phyloP scores from a whole-genome alignment of 2,329 filamentous ascomycete species.

The Sclerotiophoma versabilis region DNA sequence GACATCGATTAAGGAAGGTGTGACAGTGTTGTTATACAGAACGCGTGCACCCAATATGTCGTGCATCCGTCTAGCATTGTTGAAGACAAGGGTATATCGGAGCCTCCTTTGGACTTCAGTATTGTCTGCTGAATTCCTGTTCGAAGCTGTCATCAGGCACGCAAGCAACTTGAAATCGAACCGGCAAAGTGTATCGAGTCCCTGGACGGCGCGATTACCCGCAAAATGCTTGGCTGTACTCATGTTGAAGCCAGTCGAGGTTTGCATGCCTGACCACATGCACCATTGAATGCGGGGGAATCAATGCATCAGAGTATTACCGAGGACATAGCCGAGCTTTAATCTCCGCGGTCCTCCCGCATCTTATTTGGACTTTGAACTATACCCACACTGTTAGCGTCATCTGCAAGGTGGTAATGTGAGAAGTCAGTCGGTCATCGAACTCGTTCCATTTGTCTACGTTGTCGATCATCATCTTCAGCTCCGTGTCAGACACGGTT shows the following conservation, averaged over 20 bases:
- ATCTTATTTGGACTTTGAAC: conserved; percentile 6
- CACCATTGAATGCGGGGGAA: conserved; percentile 9
- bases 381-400: neutral
- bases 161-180: neutral
- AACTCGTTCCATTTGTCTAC: conserved; percentile 15
- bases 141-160: neutral
- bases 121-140: neutral
- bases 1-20: conserved; percentile 9
- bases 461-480: neutral
- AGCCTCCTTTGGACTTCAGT: neutral
- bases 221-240: conserved; percentile 16
- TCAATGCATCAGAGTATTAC: neutral
- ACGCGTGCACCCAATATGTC: conserved; percentile 7
- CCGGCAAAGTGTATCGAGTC: neutral
- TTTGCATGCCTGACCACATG: conserved; percentile 14
- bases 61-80: neutral
- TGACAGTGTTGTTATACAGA: conserved; percentile 8
- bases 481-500: conserved; percentile 5
- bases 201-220: neutral
- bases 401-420: neutral
- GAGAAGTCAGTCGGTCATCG: conserved; percentile 1
- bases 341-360: conserved; percentile 4
- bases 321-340: neutral
- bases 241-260: neutral
- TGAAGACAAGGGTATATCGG: neutral